Percentiles rank a stretch among this genome's conserved stretches.
Evolutionary conservation across 2,329 filamentous ascomycete genomes (phyloP).

Genomic region (Fusarium siculi): DNA sequence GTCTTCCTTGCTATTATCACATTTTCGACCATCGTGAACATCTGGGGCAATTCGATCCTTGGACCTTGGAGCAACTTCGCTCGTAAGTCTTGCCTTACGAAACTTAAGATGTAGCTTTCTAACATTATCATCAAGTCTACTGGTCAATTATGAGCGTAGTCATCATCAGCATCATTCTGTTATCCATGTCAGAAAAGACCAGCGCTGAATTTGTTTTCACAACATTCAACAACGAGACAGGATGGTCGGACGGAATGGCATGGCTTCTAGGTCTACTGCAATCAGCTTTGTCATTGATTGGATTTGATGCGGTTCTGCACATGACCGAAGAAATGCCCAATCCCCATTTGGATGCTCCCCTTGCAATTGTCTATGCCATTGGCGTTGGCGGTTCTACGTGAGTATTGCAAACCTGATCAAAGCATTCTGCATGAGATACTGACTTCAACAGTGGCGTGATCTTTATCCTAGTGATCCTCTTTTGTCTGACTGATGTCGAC

Average conservation of each 20-base stretch:
- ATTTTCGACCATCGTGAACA: background rate
- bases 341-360: background rate
- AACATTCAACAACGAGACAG: background rate
- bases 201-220: background rate
- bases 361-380: background rate
- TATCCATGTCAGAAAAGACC: background rate
- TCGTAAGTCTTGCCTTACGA: background rate
- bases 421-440: fast-evolving
- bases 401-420: background rate
- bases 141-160: background rate
- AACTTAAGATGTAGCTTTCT: fast-evolving
- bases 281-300: background rate
- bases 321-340: constrained; percentile 1
- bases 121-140: background rate
- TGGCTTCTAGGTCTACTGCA: background rate
- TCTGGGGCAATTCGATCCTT: background rate
- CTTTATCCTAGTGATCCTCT: background rate
- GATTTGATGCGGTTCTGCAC: background rate
- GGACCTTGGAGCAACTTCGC: background rate
- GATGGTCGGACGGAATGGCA: background rate
- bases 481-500: background rate
- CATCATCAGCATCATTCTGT: background rate
- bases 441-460: background rate
- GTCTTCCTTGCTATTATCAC: background rate
- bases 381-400: background rate